Conservation (phyloP, 257 asterid genomes). For the Solanum tacnaense region DNA sequence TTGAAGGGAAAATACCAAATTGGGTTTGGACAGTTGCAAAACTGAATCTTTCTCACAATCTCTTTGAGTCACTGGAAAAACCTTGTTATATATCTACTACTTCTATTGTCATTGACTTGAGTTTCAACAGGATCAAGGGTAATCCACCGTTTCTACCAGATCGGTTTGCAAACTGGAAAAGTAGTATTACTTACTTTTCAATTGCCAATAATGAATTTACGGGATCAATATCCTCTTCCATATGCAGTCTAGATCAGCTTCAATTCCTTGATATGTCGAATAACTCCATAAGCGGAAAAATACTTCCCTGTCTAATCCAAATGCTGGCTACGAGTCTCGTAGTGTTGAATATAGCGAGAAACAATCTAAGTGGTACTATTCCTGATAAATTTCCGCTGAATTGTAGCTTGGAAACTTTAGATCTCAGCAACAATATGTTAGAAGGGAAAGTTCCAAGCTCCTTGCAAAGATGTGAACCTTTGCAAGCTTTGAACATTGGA, state of each 20-base stretch:
- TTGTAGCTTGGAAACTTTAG: not conserved
- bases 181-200: not conserved
- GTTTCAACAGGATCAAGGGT: conserved; percentile 21
- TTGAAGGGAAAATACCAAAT: conserved; percentile 21
- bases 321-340: too few species aligned
- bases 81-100: not conserved
- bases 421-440: not conserved
- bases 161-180: too few species aligned
- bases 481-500: not conserved
- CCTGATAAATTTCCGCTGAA: not conserved
- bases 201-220: not conserved
- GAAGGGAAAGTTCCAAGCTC: not conserved
- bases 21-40: conserved; percentile 25
- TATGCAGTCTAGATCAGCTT: not conserved
- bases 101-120: conserved; percentile 11
- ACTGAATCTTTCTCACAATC: conserved; percentile 26
- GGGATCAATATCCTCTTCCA: not conserved
- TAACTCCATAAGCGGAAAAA: not conserved
- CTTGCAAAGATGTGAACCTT: not conserved
- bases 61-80: conserved; percentile 6
- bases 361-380: not conserved
- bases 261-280: not conserved
- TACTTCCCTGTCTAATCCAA: too few species aligned
- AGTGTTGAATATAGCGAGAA: too few species aligned
- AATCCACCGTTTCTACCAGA: conserved; percentile 8